These are phyloP conservation scores for Ammopiptanthus mongolicus DNA, from an alignment of 306 rosid species.

Conservation along the genomic window DNA sequence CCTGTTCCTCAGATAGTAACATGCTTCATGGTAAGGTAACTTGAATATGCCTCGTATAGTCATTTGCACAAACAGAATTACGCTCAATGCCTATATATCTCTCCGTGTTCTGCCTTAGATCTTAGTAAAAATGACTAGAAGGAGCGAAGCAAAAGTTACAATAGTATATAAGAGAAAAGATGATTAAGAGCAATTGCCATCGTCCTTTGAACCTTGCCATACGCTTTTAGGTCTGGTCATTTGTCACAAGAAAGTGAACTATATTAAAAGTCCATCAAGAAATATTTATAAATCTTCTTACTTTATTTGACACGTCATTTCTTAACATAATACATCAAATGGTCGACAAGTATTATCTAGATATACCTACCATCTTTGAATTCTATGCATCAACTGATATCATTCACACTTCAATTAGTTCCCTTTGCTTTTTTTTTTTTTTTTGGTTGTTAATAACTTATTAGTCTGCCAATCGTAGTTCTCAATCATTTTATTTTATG, in stretches of 20 bases:
- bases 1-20: neutral
- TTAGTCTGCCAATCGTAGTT: neutral
- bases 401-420: neutral
- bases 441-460: too few relatives aligned
- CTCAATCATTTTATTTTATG: neutral
- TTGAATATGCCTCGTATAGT: neutral
- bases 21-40: neutral
- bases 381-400: neutral
- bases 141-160: neutral
- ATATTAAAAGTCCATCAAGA: too few relatives aligned
- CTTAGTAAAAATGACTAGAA: neutral
- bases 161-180: too few relatives aligned
- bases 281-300: neutral
- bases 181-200: neutral
- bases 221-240: neutral
- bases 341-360: neutral
- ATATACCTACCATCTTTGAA: slow-evolving; percentile 14
- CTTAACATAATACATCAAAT: neutral
- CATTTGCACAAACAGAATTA: neutral
- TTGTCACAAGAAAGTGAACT: neutral
- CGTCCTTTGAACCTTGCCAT: neutral
- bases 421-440: neutral
- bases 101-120: neutral
- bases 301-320: neutral
- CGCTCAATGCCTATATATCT: neutral